These are phyloP conservation scores for Sisymbrium irio DNA, from an alignment of 345 rosid genomes.

Conservation along the genomic window DNA sequence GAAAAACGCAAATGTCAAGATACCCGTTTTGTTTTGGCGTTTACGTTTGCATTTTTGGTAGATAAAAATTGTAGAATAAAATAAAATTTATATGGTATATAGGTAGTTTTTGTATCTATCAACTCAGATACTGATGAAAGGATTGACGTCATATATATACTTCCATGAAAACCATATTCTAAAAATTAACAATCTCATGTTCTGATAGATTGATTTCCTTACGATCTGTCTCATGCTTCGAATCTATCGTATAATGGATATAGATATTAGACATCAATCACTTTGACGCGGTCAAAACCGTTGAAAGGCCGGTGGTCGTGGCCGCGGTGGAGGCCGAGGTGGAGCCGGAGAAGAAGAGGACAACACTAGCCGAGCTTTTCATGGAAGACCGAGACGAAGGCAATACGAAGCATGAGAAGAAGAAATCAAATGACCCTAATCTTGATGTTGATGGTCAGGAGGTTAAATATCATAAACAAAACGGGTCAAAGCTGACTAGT, in stretches of 20 bases:
- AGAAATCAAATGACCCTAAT: conserved; percentile 35
- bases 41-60: neutral
- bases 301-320: neutral
- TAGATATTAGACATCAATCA: conserved; percentile 10
- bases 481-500: conserved; percentile 31
- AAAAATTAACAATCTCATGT: neutral
- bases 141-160: neutral
- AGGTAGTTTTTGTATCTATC: neutral
- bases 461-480: neutral
- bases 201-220: neutral
- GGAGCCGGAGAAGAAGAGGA: conserved; percentile 50
- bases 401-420: conserved; percentile 8
- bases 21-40: neutral
- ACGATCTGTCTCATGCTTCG: no score
- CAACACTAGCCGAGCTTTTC: conserved; percentile 81
- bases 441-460: conserved; percentile 26
- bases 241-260: neutral
- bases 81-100: neutral
- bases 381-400: conserved; percentile 47
- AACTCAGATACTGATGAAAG: neutral
- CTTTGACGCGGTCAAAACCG: neutral
- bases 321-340: conserved; percentile 7
- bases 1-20: neutral
- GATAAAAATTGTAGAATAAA: neutral
- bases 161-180: neutral